Percentiles rank a stretch among this genome's conserved stretches.
Evolutionary conservation across 306 rosid species (phyloP).

Genomic region (Vigna hirtella): DNA sequence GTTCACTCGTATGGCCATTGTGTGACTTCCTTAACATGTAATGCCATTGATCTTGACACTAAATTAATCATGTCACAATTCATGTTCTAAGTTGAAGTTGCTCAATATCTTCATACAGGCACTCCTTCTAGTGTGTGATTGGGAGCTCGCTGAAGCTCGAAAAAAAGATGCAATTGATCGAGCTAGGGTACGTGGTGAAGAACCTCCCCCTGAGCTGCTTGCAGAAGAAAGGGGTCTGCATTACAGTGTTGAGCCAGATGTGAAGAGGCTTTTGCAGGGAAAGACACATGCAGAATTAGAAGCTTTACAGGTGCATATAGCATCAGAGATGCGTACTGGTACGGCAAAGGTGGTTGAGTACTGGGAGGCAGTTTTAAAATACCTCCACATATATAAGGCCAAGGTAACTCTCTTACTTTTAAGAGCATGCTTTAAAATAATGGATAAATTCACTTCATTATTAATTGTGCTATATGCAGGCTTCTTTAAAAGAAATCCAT

Average conservation of each 20-base stretch:
- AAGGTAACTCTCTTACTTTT: background rate
- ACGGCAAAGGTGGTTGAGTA: constrained; percentile 5
- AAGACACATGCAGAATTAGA: background rate
- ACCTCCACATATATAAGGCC: background rate
- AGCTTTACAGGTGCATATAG: background rate
- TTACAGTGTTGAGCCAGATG: constrained; percentile 83
- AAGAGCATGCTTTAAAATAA: background rate
- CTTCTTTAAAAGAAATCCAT: background rate
- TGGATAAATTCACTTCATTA: background rate
- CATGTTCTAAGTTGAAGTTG: constrained; percentile 31
- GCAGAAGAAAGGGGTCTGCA: constrained; percentile 98
- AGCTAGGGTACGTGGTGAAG: constrained; percentile 95
- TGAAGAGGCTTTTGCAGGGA: constrained; percentile 33
- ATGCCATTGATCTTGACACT: constrained; percentile 4
- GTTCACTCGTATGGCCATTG: constrained; percentile 22
- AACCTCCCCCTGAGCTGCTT: constrained; percentile 88
- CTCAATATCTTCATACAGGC: constrained; percentile 33
- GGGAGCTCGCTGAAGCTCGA: constrained; percentile 94
- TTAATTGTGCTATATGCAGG: background rate
- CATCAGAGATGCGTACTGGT: constrained; percentile 11
- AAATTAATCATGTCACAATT: constrained; percentile 23
- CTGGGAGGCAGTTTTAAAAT: background rate
- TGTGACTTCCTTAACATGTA: constrained; percentile 28
- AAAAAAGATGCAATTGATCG: constrained; percentile 87
- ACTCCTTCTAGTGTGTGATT: constrained; percentile 59